Percentiles rank a stretch among this genome's conserved stretches.
phyloP scores from a whole-genome alignment of 2,329 filamentous ascomycete genomes.

The Botrytis porri region DNA sequence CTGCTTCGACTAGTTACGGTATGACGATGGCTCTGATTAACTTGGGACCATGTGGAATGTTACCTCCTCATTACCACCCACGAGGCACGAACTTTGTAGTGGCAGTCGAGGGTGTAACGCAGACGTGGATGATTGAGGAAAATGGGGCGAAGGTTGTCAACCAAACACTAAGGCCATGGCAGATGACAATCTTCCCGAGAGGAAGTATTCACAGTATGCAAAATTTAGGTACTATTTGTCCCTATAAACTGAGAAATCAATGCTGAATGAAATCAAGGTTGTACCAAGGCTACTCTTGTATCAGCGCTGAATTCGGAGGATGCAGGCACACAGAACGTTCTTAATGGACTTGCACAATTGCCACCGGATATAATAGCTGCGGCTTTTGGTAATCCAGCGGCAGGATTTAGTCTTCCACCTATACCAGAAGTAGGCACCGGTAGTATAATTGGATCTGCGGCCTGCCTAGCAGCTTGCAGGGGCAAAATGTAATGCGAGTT shows the following conservation, averaged over 20 bases:
- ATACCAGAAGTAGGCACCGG: slow-evolving; percentile 44
- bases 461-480: slow-evolving; percentile 39
- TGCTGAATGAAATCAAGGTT: slow-evolving; percentile 38
- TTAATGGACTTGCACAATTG: slow-evolving; percentile 44
- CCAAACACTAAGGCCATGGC: slow-evolving; percentile 43
- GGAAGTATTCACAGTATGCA: slow-evolving; percentile 50
- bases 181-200: slow-evolving; percentile 50
- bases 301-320: slow-evolving; percentile 50
- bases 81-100: slow-evolving; percentile 50
- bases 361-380: slow-evolving; percentile 44
- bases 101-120: slow-evolving; percentile 47
- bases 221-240: slow-evolving; percentile 43
- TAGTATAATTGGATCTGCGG: slow-evolving; percentile 41
- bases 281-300: slow-evolving; percentile 48
- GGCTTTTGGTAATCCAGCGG: slow-evolving; percentile 41
- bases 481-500: background rate
- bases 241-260: background rate
- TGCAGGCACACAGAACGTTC: slow-evolving; percentile 48
- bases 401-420: slow-evolving; percentile 15
- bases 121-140: slow-evolving; percentile 51
- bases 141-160: slow-evolving; percentile 47
- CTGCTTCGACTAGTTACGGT: slow-evolving; percentile 46
- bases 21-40: slow-evolving; percentile 48
- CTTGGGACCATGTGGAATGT: slow-evolving; percentile 51
- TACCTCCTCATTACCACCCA: slow-evolving; percentile 50